These are phyloP conservation scores for Trichoderma lentiforme DNA, from an alignment of 2,329 filamentous ascomycete genomes.

Conservation along the genomic window DNA sequence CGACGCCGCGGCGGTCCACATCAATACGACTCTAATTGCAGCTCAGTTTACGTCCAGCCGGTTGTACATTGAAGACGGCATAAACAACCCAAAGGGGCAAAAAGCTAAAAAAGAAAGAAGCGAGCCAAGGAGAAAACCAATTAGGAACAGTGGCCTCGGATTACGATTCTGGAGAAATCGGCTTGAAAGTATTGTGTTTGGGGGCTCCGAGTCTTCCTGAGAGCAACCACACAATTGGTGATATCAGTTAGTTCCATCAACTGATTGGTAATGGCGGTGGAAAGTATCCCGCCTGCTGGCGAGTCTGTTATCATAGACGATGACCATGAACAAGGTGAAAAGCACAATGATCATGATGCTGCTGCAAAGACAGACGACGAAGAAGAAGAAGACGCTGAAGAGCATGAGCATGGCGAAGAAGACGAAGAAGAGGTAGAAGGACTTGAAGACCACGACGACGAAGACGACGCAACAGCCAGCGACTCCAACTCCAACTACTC, in stretches of 20 bases:
- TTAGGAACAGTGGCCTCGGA: background rate
- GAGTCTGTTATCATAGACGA: background rate
- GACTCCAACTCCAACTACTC: constrained; percentile 34
- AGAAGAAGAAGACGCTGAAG: background rate
- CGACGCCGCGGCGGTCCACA: background rate
- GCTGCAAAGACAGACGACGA: background rate
- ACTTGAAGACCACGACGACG: constrained; percentile 20
- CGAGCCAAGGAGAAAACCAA: background rate
- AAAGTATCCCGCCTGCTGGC: background rate
- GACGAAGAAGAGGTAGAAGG: background rate
- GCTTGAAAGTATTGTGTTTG: background rate
- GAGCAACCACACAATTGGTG: background rate
- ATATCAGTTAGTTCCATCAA: background rate
- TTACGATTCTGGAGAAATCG: background rate
- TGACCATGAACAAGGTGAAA: background rate
- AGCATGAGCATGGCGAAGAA: background rate
- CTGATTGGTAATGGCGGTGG: background rate
- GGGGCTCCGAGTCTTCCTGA: background rate
- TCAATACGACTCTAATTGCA: background rate
- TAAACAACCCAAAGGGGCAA: background rate
- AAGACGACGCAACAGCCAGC: constrained; percentile 23
- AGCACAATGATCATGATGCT: background rate
- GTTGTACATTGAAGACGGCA: background rate
- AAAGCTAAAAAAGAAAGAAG: background rate
- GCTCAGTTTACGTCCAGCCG: too few relatives aligned